These are phyloP conservation scores for Chaetomiaceae sp. DNA, from an alignment of 2,329 filamentous ascomycete species.

Conservation along the genomic window DNA sequence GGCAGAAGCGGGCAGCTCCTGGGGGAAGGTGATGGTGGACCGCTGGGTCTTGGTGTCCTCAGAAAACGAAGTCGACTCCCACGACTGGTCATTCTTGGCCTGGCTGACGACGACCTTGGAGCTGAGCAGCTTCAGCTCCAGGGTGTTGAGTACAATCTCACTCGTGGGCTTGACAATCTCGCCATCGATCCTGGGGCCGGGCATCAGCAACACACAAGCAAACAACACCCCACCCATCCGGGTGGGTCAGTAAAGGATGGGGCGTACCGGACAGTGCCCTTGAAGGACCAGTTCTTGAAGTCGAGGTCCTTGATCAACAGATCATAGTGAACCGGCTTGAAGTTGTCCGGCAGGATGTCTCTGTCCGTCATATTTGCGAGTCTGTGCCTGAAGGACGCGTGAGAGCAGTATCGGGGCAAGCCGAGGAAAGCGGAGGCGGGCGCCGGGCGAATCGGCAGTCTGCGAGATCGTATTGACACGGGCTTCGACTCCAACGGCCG, in stretches of 20 bases:
- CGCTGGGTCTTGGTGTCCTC: constrained; percentile 85
- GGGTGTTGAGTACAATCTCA: constrained; percentile 77
- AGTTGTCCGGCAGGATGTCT: constrained; percentile 56
- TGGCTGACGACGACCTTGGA: constrained; percentile 57
- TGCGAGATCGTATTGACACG: constrained; percentile 5
- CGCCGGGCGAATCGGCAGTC: constrained; percentile 6
- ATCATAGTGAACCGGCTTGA: constrained; percentile 82
- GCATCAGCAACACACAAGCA: background rate
- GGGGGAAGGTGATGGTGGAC: constrained; percentile 67
- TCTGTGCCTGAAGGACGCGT: constrained; percentile 17
- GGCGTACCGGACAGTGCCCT: constrained; percentile 65
- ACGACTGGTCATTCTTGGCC: constrained; percentile 51
- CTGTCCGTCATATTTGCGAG: constrained; percentile 49
- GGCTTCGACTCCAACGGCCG: background rate
- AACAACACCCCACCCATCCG: too few relatives aligned
- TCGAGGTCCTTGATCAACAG: constrained; percentile 78
- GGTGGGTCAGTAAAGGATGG: background rate
- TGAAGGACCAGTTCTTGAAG: constrained; percentile 69
- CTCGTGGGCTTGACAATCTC: constrained; percentile 67
- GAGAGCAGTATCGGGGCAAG: constrained; percentile 16
- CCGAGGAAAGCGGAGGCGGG: constrained; percentile 7
- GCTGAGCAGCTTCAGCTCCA: constrained; percentile 72
- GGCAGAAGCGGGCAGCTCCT: constrained; percentile 62
- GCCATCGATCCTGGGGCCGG: constrained; percentile 59
- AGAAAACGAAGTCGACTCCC: constrained; percentile 61